Percentiles rank a stretch among this genome's conserved stretches.
These are phyloP conservation scores for Spathaspora passalidarum DNA, from an alignment of 805 yeast genomes.

Conservation along the genomic window DNA sequence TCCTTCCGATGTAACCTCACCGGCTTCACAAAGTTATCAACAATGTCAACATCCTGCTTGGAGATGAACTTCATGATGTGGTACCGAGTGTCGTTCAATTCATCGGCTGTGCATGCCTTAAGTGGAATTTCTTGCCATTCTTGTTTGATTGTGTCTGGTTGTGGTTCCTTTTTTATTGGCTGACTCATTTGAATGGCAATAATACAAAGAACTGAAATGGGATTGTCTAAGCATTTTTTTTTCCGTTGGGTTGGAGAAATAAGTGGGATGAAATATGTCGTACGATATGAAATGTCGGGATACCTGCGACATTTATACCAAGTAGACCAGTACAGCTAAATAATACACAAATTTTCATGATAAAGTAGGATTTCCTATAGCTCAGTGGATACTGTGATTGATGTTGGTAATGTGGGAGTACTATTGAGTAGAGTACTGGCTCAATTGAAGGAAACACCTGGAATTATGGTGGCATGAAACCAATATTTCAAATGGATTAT, in stretches of 20 bases:
- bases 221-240: neutral
- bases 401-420: too few relatives aligned
- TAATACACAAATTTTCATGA: too few relatives aligned
- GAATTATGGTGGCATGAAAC: too few relatives aligned
- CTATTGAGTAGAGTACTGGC: too few relatives aligned
- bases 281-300: neutral
- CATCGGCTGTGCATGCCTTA: conserved; percentile 70
- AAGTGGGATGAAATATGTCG: neutral
- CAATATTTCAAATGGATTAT: too few relatives aligned
- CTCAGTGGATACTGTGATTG: too few relatives aligned
- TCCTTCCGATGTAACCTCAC: conserved; percentile 89
- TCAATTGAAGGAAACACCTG: too few relatives aligned
- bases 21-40: conserved; percentile 71
- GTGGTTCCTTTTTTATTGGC: neutral
- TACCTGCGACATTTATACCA: too few relatives aligned
- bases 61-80: conserved; percentile 82
- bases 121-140: conserved; percentile 57
- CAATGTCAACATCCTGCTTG: conserved; percentile 68
- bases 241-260: neutral
- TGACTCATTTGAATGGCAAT: neutral
- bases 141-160: conserved; percentile 1
- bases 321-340: too few relatives aligned
- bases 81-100: conserved; percentile 66
- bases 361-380: too few relatives aligned
- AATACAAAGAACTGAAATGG: neutral